Conservation (phyloP, 768 basidiomycete genomes). For the Boletus patriciae region DNA sequence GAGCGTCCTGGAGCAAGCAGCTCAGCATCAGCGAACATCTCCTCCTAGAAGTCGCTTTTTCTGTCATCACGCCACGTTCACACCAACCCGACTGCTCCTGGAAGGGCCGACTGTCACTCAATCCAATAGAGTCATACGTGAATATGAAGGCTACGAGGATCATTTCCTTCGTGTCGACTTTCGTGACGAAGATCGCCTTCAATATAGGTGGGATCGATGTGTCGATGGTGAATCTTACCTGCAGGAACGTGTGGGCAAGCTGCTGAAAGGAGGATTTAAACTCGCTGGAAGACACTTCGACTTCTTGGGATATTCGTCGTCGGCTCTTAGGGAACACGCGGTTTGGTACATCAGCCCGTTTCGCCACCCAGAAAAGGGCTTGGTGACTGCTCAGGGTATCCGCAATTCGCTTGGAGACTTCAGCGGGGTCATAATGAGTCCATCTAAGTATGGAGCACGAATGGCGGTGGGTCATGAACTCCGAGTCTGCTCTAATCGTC, state of each 20-base stretch:
- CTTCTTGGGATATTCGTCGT: slow-evolving; percentile 80
- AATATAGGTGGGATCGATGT: slow-evolving; percentile 68
- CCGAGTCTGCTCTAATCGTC: not conserved
- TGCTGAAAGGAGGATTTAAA: slow-evolving; percentile 61
- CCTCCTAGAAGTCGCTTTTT: slow-evolving; percentile 47
- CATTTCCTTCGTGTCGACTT: slow-evolving; percentile 83
- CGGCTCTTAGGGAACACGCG: slow-evolving; percentile 73
- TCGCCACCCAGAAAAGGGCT: slow-evolving; percentile 40
- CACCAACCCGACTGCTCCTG: slow-evolving; percentile 69
- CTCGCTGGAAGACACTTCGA: slow-evolving; percentile 72
- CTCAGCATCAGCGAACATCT: slow-evolving; percentile 16
- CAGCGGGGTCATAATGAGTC: slow-evolving; percentile 49
- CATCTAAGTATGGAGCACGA: slow-evolving; percentile 82
- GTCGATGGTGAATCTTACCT: slow-evolving; percentile 61
- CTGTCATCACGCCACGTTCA: slow-evolving; percentile 76
- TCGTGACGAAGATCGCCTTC: slow-evolving; percentile 77
- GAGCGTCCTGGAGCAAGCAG: slow-evolving; percentile 28
- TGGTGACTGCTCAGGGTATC: slow-evolving; percentile 57
- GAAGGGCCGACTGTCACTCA: slow-evolving; percentile 77
- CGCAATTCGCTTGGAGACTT: slow-evolving; percentile 70
- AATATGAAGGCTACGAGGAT: slow-evolving; percentile 58
- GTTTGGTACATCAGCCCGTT: slow-evolving; percentile 83
- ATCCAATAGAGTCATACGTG: slow-evolving; percentile 78
- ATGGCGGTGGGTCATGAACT: slow-evolving; percentile 43
- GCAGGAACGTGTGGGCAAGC: slow-evolving; percentile 54